Evolutionary conservation across 495 filamentous ascomycete genomes (phyloP), one percentile per base, ranked within the genome.

Genomic region (Rusavskia elegans): DNA sequence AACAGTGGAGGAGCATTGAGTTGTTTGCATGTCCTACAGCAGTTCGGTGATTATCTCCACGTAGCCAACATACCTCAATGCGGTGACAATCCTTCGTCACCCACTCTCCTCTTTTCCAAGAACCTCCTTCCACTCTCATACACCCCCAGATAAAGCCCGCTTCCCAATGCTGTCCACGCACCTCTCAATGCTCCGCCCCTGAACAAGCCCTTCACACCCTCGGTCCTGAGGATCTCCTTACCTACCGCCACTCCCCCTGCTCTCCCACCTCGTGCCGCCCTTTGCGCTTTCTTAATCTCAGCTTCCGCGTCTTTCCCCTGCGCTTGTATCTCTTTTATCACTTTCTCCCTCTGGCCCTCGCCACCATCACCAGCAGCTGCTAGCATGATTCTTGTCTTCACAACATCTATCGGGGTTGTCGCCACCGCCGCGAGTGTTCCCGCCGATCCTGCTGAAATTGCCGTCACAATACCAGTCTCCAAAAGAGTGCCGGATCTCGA

Each of bases 361-460:
- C 30, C 49, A 38, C 23, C 49, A 57, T 51, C 55, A 39, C 63
- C 52, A 45, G 59, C 70, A 19, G 74, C 78, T 37, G 70, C 62
- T 23, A 81, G 71, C 83, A 77, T 92, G 54, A 92, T 78, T 49
- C 83, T 66, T 50, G 87, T 92, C 69, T 92, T 92, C 2, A 90
- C 77, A 16, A 90, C 84, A 64, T 92, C 87, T 49, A 87, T 76
- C 0, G 87, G 87, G 29, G 85, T 90, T 6, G 87, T 92, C 3
- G 87, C 61, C 3, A 80, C 68, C 5, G 85, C 81, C 5, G 87
- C 78, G 13, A 89, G 63, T 9, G 74, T 71, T 0, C 87, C 89
- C 4, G 86, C 81, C 9, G 73, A 53, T 8, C 77, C 83, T 0
- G 87, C 88, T 55, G 81, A 77, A 1, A 78, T 49, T 1, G 83